Conservation (phyloP, 768 basidiomycete species). For the Auricularia heimuer region DNA sequence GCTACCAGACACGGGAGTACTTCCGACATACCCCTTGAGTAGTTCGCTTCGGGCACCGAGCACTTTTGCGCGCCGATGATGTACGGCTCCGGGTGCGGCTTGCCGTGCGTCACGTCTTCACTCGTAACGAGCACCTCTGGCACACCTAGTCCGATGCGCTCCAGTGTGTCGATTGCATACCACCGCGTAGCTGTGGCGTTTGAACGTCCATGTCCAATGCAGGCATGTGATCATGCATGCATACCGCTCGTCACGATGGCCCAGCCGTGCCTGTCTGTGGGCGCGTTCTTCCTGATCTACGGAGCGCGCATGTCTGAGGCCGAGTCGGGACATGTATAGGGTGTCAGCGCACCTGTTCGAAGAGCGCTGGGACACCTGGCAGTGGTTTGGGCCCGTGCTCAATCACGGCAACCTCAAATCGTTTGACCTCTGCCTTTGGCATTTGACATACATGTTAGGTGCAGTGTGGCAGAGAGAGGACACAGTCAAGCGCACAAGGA, state of each 20-base stretch:
- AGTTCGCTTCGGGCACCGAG: slow-evolving; percentile 36
- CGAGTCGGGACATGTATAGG: not conserved
- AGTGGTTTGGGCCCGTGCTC: slow-evolving; percentile 51
- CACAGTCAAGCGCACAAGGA: slow-evolving; percentile 42
- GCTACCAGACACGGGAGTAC: not conserved
- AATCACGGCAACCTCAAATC: slow-evolving; percentile 72
- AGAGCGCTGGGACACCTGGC: slow-evolving; percentile 51
- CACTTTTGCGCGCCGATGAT: slow-evolving; percentile 61
- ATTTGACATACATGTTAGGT: not conserved
- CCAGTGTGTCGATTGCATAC: slow-evolving; percentile 60
- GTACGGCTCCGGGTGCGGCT: slow-evolving; percentile 87
- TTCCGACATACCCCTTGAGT: slow-evolving; percentile 34
- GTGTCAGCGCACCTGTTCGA: slow-evolving; percentile 37
- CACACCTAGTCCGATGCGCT: slow-evolving; percentile 51
- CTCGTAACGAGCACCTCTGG: slow-evolving; percentile 59
- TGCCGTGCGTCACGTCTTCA: slow-evolving; percentile 64
- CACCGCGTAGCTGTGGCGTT: slow-evolving; percentile 58
- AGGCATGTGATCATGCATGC: slow-evolving; percentile 5
- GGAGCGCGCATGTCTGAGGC: not conserved
- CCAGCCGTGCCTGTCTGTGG: slow-evolving; percentile 49
- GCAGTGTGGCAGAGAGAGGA: not conserved
- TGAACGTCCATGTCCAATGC: no score
- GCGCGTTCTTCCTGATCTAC: slow-evolving; percentile 5
- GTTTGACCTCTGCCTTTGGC: slow-evolving; percentile 51
- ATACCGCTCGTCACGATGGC: slow-evolving; percentile 79